Conservation (phyloP, 1,284 basidiomycete genomes). For the Gastroboletus turbinatus region DNA sequence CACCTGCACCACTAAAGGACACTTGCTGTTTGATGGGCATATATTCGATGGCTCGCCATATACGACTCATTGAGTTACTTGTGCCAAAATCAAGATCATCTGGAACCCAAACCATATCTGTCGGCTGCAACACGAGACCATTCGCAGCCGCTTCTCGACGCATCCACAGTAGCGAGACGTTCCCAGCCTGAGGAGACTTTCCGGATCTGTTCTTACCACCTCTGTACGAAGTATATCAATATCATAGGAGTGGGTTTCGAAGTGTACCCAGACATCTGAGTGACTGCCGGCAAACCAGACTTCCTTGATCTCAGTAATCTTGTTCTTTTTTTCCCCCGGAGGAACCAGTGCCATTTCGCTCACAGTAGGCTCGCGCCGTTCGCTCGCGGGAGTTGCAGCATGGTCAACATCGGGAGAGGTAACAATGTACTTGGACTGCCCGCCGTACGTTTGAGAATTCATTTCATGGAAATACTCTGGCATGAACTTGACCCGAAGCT, state of each 20-base stretch:
- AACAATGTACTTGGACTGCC: conserved; percentile 9
- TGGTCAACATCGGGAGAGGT: not conserved
- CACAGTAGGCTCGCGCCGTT: not conserved
- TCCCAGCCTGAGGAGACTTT: conserved; percentile 19
- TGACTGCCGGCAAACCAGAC: conserved; percentile 37
- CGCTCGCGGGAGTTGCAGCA: not conserved
- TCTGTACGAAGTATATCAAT: conserved; percentile 11
- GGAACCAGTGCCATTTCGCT: not conserved
- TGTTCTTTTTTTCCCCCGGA: not conserved
- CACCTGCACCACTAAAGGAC: conserved; percentile 15
- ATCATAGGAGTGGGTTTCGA: not conserved
- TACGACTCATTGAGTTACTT: conserved; percentile 18
- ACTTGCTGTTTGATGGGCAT: conserved; percentile 31
- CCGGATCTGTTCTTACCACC: conserved; percentile 23
- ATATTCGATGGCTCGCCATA: conserved; percentile 26
- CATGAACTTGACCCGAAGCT: conserved; percentile 42
- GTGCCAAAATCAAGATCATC: conserved; percentile 24
- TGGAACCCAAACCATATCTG: conserved; percentile 27
- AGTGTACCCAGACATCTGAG: conserved; percentile 32
- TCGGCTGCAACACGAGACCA: conserved; percentile 25
- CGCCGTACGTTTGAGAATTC: conserved; percentile 16
- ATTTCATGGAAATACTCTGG: conserved; percentile 38
- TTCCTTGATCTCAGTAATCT: conserved; percentile 25
- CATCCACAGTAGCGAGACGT: conserved; percentile 32
- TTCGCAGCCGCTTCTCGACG: conserved; percentile 20